These are phyloP conservation scores for Coniochaeta pulveracea DNA, from an alignment of 2,329 filamentous ascomycete species.

Conservation along the genomic window DNA sequence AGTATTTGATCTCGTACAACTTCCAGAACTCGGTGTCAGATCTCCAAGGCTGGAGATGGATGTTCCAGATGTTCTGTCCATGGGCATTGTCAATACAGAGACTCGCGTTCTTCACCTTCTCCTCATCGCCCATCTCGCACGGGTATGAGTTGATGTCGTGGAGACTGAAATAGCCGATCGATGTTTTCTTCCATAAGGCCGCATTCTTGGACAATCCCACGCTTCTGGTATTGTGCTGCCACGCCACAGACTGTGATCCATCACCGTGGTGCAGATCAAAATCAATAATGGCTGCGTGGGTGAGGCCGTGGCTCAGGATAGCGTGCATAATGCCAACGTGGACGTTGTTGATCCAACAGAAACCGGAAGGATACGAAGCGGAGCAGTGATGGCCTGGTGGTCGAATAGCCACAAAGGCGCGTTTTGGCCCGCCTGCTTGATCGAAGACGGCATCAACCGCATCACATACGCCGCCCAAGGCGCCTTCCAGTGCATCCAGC, in stretches of 20 bases:
- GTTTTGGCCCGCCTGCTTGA: slow-evolving; percentile 42
- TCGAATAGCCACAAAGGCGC: slow-evolving; percentile 84
- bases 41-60: slow-evolving; percentile 84
- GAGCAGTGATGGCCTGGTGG: slow-evolving; percentile 96
- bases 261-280: slow-evolving; percentile 90
- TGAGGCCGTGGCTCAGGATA: slow-evolving; percentile 71
- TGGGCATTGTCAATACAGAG: slow-evolving; percentile 91
- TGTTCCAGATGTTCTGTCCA: slow-evolving; percentile 90
- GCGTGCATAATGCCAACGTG: slow-evolving; percentile 93
- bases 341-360: slow-evolving; percentile 98
- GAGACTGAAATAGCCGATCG: slow-evolving; percentile 90
- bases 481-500: slow-evolving; percentile 76
- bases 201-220: slow-evolving; percentile 55
- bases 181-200: slow-evolving; percentile 66
- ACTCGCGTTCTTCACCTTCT: slow-evolving; percentile 89
- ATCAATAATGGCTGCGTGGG: slow-evolving; percentile 87
- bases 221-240: slow-evolving; percentile 74
- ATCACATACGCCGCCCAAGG: slow-evolving; percentile 85
- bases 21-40: slow-evolving; percentile 77
- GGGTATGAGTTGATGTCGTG: slow-evolving; percentile 99
- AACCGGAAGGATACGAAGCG: slow-evolving; percentile 77
- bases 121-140: slow-evolving; percentile 84
- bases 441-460: slow-evolving; percentile 77
- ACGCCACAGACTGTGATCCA: slow-evolving; percentile 89
- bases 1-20: slow-evolving; percentile 73